phyloP scores from a whole-genome alignment of 2,329 filamentous ascomycete species.

The Colletotrichum sp. region DNA sequence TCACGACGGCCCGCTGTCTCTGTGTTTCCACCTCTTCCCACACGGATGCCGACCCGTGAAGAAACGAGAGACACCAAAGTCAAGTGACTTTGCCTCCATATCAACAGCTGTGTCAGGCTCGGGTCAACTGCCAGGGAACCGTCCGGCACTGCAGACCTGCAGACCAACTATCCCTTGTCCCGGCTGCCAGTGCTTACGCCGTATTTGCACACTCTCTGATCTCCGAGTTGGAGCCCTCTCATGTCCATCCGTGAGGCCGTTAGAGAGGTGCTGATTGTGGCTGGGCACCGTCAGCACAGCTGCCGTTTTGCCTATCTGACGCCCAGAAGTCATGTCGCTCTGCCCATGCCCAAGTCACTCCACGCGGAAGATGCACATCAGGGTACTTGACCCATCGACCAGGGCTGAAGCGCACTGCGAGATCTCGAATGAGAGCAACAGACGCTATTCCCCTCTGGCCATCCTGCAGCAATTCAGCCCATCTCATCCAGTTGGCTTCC shows the following conservation, averaged over 20 bases:
- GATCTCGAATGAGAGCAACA: conserved; percentile 7
- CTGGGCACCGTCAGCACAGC: not conserved
- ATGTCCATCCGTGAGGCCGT: not conserved
- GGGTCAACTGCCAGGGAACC: not conserved
- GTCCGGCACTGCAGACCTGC: not conserved
- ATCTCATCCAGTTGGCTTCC: not conserved
- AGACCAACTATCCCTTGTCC: not conserved
- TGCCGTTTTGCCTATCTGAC: not conserved
- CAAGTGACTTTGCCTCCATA: conserved; percentile 9
- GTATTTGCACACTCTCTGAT: not conserved
- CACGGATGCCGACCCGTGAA: conserved; percentile 3
- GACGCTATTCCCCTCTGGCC: not conserved
- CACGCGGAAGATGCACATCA: not conserved
- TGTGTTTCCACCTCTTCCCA: not conserved
- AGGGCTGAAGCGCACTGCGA: not conserved
- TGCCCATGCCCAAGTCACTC: not conserved
- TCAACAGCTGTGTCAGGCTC: not conserved
- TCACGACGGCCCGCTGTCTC: conserved; percentile 11
- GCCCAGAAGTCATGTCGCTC: not conserved
- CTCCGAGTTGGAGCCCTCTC: not conserved
- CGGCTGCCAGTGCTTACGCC: not conserved
- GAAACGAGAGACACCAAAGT: not conserved
- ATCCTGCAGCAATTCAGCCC: conserved; percentile 1
- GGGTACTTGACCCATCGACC: not conserved
- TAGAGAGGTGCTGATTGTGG: conserved; percentile 13